Evolutionary conservation across 2,329 filamentous ascomycete species (phyloP), one percentile per base, ranked within the genome.

Genomic region (Beauveria varroae): DNA sequence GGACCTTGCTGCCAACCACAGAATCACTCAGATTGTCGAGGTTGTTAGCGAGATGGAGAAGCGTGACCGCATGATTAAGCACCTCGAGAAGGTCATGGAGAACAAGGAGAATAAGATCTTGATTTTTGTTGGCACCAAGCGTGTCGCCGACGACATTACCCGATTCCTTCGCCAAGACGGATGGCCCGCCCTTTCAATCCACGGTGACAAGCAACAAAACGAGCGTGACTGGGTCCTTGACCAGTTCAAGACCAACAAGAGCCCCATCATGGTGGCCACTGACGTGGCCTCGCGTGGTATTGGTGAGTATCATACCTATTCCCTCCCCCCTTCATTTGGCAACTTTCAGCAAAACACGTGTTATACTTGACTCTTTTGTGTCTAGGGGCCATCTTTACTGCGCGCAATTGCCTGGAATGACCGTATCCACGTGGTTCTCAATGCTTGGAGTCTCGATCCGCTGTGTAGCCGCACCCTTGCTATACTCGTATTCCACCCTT

Each of bases 271-370:
- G 93, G 95, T 99, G 81, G 95, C 95, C 80, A 99, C 95, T 68
- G 95, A 98, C 74, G 95, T 99, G 80, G 95, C 95, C 80, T 98
- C 95, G 75, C 95, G 95, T 93, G 95, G 95, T 91, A 97, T 99
- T 81, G 95, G 95, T 97, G 96, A 96, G 92, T 93, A 89, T 86
- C 81, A 83, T 63, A 26, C 50, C 79, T 76, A 77, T 79, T 73
- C 76, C 77, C 72, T 72, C 71, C 70, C 67, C 62, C 65, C 71
- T 65, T 62, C 65, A 66, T 69, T 69, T 74, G 76, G 78, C 82
- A 81, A 81, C 78, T 79, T 81, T 80, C 81, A 82, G 84, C 79
- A 81, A 78, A 71, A 66, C 68, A 71, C 68, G 77, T 83, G 81
- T 81, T 84, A 86, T 91, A 86, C 89, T 93, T 87, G 91, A 91